A percentile compares a stretch with the other conserved stretches of the same genome.
Conservation (phyloP, 331 rosid genomes). For the Ulmus americana region DNA sequence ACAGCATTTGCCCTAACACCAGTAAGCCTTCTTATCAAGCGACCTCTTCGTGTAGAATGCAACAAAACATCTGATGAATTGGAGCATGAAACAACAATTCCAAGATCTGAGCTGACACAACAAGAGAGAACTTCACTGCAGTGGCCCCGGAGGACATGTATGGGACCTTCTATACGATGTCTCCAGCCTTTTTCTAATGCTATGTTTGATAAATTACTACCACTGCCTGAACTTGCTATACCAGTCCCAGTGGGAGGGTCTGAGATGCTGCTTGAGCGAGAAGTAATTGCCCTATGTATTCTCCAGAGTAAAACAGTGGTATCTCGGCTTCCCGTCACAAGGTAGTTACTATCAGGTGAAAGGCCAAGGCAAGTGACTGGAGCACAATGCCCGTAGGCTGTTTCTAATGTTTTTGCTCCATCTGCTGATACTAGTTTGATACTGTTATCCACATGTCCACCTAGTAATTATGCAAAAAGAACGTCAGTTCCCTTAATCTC, state of each 20-base stretch:
- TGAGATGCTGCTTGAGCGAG: slow-evolving; percentile 46
- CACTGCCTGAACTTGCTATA: slow-evolving; percentile 32
- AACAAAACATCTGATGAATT: slow-evolving; percentile 66
- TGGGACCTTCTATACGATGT: slow-evolving; percentile 81
- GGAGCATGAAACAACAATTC: slow-evolving; percentile 85
- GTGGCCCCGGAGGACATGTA: slow-evolving; percentile 86
- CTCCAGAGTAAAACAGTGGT: slow-evolving; percentile 84
- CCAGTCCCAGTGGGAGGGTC: slow-evolving; percentile 50
- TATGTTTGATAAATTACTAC: slow-evolving; percentile 42
- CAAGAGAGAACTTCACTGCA: slow-evolving; percentile 68
- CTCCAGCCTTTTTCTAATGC: slow-evolving; percentile 58
- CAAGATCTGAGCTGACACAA: slow-evolving; percentile 87
- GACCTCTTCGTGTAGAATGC: slow-evolving; percentile 81
- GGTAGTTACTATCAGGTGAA: slow-evolving; percentile 76
- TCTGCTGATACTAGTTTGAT: slow-evolving; percentile 74
- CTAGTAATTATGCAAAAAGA: slow-evolving; percentile 40
- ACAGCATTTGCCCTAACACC: slow-evolving; percentile 76
- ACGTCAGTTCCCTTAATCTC: slow-evolving; percentile 1
- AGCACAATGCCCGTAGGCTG: slow-evolving; percentile 84
- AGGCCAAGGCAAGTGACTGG: slow-evolving; percentile 88
- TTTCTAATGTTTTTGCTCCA: slow-evolving; percentile 89
- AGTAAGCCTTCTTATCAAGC: slow-evolving; percentile 63
- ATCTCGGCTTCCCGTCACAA: slow-evolving; percentile 86
- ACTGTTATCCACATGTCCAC: slow-evolving; percentile 91
- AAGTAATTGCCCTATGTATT: slow-evolving; percentile 52